A percentile compares a stretch with the other conserved stretches of the same genome.
These are phyloP conservation scores for Rhizopogon vinicolor DNA, from an alignment of 768 basidiomycete species.

Conservation along the genomic window DNA sequence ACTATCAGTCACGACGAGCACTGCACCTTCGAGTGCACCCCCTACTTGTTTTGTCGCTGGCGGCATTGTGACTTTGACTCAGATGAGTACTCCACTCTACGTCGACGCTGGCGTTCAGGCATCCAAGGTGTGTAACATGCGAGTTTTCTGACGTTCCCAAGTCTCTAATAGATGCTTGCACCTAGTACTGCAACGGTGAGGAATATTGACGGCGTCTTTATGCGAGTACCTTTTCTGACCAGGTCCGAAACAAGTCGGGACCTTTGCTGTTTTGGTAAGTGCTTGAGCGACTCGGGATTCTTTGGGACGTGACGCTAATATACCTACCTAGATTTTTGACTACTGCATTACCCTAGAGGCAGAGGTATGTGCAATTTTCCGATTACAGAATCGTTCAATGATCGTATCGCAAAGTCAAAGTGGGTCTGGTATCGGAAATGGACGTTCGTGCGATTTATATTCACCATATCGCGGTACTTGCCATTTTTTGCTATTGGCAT, in stretches of 20 bases:
- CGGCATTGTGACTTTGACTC: no score
- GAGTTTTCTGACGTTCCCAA: neutral
- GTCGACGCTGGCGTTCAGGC: neutral
- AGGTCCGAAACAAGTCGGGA: neutral
- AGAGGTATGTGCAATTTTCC: conserved; percentile 10
- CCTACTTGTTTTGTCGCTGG: no score
- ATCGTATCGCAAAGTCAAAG: conserved; percentile 10
- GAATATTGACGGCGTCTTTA: neutral
- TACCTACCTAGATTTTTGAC: conserved; percentile 8
- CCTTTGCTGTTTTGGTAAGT: neutral
- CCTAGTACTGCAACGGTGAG: neutral
- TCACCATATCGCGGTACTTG: conserved; percentile 23
- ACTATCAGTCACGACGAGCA: no score
- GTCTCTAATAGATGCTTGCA: neutral
- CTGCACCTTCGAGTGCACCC: no score
- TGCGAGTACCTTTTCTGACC: neutral
- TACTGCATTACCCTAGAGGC: conserved; percentile 18
- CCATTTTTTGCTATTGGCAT: conserved; percentile 16
- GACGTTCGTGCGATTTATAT: conserved; percentile 17
- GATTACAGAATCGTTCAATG: neutral
- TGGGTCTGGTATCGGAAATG: conserved; percentile 20
- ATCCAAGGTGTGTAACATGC: neutral
- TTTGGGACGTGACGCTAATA: neutral
- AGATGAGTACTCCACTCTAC: neutral
- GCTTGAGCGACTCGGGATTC: neutral